phyloP scores from a whole-genome alignment of 768 basidiomycete genomes.

The Collybia nuda region DNA sequence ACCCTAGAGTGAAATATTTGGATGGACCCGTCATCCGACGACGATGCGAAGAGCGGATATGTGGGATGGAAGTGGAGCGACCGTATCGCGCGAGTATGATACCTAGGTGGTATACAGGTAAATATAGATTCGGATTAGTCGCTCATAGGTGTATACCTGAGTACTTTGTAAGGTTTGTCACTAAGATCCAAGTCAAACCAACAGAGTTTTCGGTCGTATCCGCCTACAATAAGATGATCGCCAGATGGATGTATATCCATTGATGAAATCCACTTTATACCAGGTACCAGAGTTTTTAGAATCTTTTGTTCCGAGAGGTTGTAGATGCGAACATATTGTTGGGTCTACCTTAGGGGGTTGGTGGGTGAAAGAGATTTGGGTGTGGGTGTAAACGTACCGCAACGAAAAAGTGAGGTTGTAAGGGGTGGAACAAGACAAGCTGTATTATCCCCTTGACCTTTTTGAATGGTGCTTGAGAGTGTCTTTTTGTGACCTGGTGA shows the following conservation, averaged over 20 bases:
- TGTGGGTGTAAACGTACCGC: conserved; percentile 59
- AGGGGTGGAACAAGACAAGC: conserved; percentile 91
- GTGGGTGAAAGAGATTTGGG: neutral
- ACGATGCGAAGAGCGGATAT: conserved; percentile 94
- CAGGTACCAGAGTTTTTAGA: conserved; percentile 91
- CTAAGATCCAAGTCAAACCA: conserved; percentile 99
- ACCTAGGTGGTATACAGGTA: conserved; percentile 44
- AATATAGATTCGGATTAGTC: conserved; percentile 1
- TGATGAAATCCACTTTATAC: conserved; percentile 95
- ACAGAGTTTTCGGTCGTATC: conserved; percentile 95
- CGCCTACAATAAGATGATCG: conserved; percentile 95
- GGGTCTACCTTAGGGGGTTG: conserved; percentile 59
- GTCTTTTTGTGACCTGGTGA: conserved; percentile 89
- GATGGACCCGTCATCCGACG: conserved; percentile 95
- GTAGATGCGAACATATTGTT: conserved; percentile 94
- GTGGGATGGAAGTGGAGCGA: conserved; percentile 91
- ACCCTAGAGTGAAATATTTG: conserved; percentile 97
- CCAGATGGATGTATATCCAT: conserved; percentile 97
- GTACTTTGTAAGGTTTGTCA: conserved; percentile 94
- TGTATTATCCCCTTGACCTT: conserved; percentile 92
- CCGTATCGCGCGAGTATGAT: conserved; percentile 92
- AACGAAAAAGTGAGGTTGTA: conserved; percentile 95
- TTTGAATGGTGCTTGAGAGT: conserved; percentile 98
- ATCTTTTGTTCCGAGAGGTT: conserved; percentile 93
- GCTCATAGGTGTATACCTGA: conserved; percentile 57